Evolutionary conservation across 352 stramenopile species (phyloP).

Genomic region (Phytophthora hibernalis): DNA sequence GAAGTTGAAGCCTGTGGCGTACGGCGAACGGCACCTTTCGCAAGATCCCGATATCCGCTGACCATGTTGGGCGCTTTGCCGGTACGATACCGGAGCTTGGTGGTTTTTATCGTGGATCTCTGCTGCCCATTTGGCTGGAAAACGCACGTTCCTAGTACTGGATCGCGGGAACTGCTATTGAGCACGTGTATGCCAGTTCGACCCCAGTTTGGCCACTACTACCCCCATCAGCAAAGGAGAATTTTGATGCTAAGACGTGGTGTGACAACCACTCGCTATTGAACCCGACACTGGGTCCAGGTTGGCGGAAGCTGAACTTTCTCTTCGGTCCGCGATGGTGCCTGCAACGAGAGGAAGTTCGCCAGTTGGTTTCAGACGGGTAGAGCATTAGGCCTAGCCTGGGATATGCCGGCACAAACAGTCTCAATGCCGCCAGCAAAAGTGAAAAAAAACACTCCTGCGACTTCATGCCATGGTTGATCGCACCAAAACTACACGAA

Average conservation of each 20-base stretch:
- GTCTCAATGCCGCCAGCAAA: slow-evolving; percentile 20
- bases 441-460: slow-evolving; percentile 9
- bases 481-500: slow-evolving; percentile 1
- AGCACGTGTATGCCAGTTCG: no score
- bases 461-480: neutral
- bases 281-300: slow-evolving; percentile 23
- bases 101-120: slow-evolving; percentile 5
- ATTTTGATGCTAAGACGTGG: slow-evolving; percentile 20
- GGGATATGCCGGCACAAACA: neutral
- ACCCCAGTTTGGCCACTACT: neutral
- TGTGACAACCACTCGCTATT: slow-evolving; percentile 29
- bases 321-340: slow-evolving; percentile 12
- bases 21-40: slow-evolving; percentile 7
- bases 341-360: slow-evolving; percentile 33
- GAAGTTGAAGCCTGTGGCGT: no score
- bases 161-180: slow-evolving; percentile 1
- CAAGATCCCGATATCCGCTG: slow-evolving; percentile 9
- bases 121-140: slow-evolving; percentile 18
- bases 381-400: slow-evolving; percentile 10
- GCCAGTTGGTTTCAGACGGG: slow-evolving; percentile 11
- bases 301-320: slow-evolving; percentile 3
- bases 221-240: neutral
- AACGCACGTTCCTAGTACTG: slow-evolving; percentile 15
- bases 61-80: slow-evolving; percentile 3
- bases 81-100: slow-evolving; percentile 16